Evolutionary conservation across 495 filamentous ascomycete species (phyloP), one percentile per base, ranked within the genome.

Genomic region (Pseudoneurospora amorphoporcata): DNA sequence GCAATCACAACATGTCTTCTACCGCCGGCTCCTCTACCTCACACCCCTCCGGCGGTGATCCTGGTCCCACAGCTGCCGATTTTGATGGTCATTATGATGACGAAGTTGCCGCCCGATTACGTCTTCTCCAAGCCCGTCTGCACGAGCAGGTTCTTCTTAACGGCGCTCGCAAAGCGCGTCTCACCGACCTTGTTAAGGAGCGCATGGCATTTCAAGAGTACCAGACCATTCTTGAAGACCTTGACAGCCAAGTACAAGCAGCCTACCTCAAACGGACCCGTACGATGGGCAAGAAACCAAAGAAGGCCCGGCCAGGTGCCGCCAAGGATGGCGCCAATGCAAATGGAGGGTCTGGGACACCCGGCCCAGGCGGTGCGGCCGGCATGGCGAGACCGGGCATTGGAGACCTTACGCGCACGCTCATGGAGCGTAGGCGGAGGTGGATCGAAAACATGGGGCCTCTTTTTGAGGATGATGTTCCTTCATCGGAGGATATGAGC

Each of bases 231-330:
- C 90, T 95, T 72, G 95, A 99, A 77, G 95, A 98, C 79, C 90
- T 99, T 35, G 95, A 99, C 82, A 88, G 89, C 70, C 95, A 99
- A 81, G 95, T 99, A 69, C 92, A 98, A 78, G 90, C 93, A 76
- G 94, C 94, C 37, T 99, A 97, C 77, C 89, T 96, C 43, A 98
- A 98, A 85, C 92, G 95, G 47, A 97, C 93, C n/a, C 91, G 95
- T 39, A 97, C 92, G 4, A 90, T 98, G 83, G 92, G 92, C 77
- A 97, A 93, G 74, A 97, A 93, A 73, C 93, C 89, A 69, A 98
- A 97, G 83, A 97, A 97, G 82, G 87, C 90, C 77, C 86, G 93
- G 3, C 93, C 94, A 19, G 88, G 87, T 35, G 87, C 84, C 19
- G 82, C 86, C 0, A 87, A 85, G 0, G 89, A 83, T 82, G 38